Conservation (phyloP, 768 basidiomycete species). For the Kondoa malvinella region DNA sequence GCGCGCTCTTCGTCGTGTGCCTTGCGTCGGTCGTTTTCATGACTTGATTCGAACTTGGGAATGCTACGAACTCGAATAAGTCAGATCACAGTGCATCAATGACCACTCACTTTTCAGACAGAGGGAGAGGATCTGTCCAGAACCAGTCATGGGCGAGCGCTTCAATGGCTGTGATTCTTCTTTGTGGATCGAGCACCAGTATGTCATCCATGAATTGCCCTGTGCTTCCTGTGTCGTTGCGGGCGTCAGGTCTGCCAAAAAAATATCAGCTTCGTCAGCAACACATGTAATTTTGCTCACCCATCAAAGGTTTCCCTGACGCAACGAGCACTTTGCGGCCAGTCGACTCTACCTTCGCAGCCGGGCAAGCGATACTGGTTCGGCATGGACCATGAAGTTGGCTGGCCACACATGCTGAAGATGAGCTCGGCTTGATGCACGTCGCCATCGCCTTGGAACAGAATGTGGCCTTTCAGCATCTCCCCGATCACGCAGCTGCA, state of each 20-base stretch:
- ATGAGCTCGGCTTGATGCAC: slow-evolving; percentile 84
- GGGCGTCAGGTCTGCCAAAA: neutral
- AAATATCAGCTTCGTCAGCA: neutral
- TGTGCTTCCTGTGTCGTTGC: slow-evolving; percentile 38
- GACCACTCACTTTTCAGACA: slow-evolving; percentile 29
- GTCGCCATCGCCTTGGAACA: slow-evolving; percentile 72
- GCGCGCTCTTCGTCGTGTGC: too few species aligned
- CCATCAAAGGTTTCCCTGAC: slow-evolving; percentile 12
- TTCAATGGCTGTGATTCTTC: slow-evolving; percentile 64
- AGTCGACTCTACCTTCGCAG: neutral
- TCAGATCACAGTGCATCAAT: neutral
- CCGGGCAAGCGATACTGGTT: slow-evolving; percentile 12
- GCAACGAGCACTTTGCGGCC: neutral
- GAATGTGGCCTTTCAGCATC: slow-evolving; percentile 75
- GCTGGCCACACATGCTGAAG: slow-evolving; percentile 73
- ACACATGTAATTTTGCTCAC: neutral
- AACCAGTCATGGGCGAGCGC: slow-evolving; percentile 89
- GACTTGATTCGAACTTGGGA: neutral
- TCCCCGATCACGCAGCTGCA: slow-evolving; percentile 83
- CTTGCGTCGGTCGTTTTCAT: neutral
- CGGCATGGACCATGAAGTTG: slow-evolving; percentile 35
- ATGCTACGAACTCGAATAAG: neutral
- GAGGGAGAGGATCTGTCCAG: slow-evolving; percentile 71
- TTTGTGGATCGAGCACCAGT: slow-evolving; percentile 62
- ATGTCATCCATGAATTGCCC: slow-evolving; percentile 65